These are phyloP conservation scores for Scutellaria barbata DNA, from an alignment of 257 asterid genomes.

Conservation along the genomic window DNA sequence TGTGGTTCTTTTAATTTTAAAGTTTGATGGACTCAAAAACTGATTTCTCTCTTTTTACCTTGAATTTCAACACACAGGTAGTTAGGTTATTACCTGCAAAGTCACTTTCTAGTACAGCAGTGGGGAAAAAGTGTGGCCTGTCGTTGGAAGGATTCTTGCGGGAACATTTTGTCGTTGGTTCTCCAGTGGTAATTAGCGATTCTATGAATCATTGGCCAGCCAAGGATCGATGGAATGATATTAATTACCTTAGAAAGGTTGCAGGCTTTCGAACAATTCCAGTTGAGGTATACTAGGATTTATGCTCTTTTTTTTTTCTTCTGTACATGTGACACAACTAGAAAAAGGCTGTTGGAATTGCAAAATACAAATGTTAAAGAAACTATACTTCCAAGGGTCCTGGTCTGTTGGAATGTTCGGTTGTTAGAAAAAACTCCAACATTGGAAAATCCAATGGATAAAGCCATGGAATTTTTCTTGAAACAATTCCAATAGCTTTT, in stretches of 20 bases:
- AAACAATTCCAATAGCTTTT: too few species aligned
- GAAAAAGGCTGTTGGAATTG: too few species aligned
- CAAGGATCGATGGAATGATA: conserved; percentile 73
- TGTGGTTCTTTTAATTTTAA: background rate
- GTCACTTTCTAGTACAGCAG: conserved; percentile 50
- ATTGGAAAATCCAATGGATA: too few species aligned
- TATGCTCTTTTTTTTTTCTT: background rate
- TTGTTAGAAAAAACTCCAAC: too few species aligned
- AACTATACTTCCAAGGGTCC: too few species aligned
- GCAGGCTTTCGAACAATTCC: conserved; percentile 98
- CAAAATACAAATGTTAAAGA: too few species aligned
- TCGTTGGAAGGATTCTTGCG: conserved; percentile 59
- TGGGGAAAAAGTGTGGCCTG: conserved; percentile 43
- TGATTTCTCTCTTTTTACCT: conserved; percentile 21
- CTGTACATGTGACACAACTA: background rate
- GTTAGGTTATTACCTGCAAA: conserved; percentile 45
- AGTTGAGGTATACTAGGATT: conserved; percentile 67
- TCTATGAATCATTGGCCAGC: conserved; percentile 98
- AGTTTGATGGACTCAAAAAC: background rate
- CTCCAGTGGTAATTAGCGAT: conserved; percentile 70
- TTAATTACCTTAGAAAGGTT: conserved; percentile 73
- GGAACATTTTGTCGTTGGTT: conserved; percentile 52
- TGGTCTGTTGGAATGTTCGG: too few species aligned
- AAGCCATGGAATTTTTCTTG: too few species aligned
- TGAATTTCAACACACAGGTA: conserved; percentile 44